Conservation (phyloP, 2,329 filamentous ascomycete species). For the Raffaelea arxii region DNA sequence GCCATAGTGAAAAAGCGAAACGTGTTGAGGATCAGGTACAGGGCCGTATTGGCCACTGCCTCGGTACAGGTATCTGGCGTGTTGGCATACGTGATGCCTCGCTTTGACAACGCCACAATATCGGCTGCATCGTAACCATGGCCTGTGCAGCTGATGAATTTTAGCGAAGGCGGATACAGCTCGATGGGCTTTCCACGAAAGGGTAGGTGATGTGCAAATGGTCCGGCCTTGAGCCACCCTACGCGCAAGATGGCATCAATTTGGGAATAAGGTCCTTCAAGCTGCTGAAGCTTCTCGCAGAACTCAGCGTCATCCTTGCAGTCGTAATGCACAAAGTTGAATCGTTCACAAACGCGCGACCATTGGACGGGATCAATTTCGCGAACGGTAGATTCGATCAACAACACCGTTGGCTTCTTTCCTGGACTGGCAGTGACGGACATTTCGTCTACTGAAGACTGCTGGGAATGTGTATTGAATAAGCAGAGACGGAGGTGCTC, state of each 20-base stretch:
- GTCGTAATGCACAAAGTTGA: slow-evolving; percentile 14
- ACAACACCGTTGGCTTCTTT: background rate
- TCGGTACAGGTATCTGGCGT: slow-evolving; percentile 18
- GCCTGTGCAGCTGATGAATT: slow-evolving; percentile 15
- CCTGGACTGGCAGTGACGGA: background rate
- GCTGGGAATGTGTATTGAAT: no score
- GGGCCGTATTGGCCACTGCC: slow-evolving; percentile 17
- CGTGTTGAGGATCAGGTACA: slow-evolving; percentile 15
- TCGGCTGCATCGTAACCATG: slow-evolving; percentile 19
- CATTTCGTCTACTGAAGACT: no score
- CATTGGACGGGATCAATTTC: slow-evolving; percentile 1
- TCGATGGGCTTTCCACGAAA: slow-evolving; percentile 16
- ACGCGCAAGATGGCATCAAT: slow-evolving; percentile 20
- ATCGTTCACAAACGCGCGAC: background rate
- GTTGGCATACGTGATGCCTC: slow-evolving; percentile 17
- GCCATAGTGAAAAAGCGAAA: slow-evolving; percentile 16
- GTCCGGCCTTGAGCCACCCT: slow-evolving; percentile 22
- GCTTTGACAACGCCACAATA: slow-evolving; percentile 11
- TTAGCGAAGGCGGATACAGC: slow-evolving; percentile 13
- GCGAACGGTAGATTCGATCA: slow-evolving; percentile 2
- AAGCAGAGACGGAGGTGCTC: no score
- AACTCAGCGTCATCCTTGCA: slow-evolving; percentile 15
- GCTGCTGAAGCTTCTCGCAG: slow-evolving; percentile 16
- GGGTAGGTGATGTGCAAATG: slow-evolving; percentile 17
- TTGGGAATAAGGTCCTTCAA: slow-evolving; percentile 17